phyloP scores from a whole-genome alignment of 306 rosid genomes.

The Delonix regia region DNA sequence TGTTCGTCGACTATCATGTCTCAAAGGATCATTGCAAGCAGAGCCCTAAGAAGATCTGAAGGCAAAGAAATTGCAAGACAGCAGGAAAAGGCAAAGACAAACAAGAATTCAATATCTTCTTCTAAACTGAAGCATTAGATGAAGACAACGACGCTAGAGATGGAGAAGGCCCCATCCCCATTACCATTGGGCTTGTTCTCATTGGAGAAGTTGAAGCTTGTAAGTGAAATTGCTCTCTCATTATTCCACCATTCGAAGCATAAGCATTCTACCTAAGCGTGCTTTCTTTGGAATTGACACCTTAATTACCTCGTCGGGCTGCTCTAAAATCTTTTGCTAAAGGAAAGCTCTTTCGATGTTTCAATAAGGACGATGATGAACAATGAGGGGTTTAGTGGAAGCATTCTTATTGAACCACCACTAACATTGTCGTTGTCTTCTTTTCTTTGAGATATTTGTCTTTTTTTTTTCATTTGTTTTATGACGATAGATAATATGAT shows the following conservation, averaged over 20 bases:
- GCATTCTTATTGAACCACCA: slow-evolving; percentile 76
- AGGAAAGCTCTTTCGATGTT: slow-evolving; percentile 86
- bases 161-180: slow-evolving; percentile 35
- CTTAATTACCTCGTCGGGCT: slow-evolving; percentile 95
- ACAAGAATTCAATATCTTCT: not conserved
- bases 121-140: not conserved
- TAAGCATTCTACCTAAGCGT: slow-evolving; percentile 84
- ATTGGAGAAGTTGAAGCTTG: slow-evolving; percentile 91
- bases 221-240: slow-evolving; percentile 61
- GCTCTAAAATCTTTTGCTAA: slow-evolving; percentile 73
- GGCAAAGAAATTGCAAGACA: slow-evolving; percentile 51
- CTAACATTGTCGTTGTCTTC: slow-evolving; percentile 62
- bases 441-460: no score
- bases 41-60: no score
- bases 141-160: slow-evolving; percentile 53
- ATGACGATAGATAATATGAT: no score
- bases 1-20: no score
- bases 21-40: no score
- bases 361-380: slow-evolving; percentile 40
- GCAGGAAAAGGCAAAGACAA: not conserved
- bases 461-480: no score
- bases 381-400: slow-evolving; percentile 71
- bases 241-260: slow-evolving; percentile 64
- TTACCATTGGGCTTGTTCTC: slow-evolving; percentile 46
- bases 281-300: slow-evolving; percentile 88